A percentile compares a stretch with the other conserved stretches of the same genome.
phyloP scores from a whole-genome alignment of 1,284 basidiomycete species.

The Puccinia horiana region DNA sequence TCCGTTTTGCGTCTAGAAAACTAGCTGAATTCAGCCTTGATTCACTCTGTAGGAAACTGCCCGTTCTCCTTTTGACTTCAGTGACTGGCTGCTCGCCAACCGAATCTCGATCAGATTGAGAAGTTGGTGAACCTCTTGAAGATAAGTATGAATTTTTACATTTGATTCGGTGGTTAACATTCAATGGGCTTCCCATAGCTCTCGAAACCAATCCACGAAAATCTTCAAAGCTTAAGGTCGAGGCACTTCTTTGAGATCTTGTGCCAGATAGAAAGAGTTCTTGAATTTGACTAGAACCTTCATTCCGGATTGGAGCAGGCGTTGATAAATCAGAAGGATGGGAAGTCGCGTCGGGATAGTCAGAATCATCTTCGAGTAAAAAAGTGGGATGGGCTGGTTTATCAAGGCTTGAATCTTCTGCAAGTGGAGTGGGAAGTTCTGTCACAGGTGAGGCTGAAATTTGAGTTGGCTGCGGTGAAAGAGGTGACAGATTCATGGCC shows the following conservation, averaged over 20 bases:
- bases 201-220: neutral
- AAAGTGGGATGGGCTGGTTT: neutral
- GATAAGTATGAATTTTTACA: neutral
- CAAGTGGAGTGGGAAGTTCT: neutral
- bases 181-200: conserved; percentile 1
- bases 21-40: neutral
- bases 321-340: too few species aligned
- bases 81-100: neutral
- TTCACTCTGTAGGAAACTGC: neutral
- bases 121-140: neutral
- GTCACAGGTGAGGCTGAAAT: neutral
- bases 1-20: neutral
- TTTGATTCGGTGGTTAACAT: neutral
- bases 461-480: neutral
- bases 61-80: neutral
- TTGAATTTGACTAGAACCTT: neutral
- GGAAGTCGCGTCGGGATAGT: neutral
- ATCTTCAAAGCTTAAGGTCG: neutral
- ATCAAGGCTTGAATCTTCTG: neutral
- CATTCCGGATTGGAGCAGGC: neutral
- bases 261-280: neutral
- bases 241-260: neutral
- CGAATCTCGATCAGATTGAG: neutral
- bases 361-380: neutral
- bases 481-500: neutral